Evolutionary conservation across 2,329 filamentous ascomycete genomes (phyloP).

Genomic region (Microdochium nivale): DNA sequence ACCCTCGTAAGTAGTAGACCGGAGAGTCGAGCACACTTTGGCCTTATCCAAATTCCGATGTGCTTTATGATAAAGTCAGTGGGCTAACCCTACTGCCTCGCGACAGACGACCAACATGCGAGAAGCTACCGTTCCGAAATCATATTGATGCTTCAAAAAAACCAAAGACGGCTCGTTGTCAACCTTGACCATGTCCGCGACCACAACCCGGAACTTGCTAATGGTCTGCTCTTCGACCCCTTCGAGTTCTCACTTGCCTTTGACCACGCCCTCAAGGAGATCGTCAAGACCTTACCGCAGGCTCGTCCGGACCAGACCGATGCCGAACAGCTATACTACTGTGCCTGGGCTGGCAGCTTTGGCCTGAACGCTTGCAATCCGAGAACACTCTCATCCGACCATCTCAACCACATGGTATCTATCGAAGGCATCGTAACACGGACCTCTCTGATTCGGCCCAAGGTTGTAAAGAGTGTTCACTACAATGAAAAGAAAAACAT

Average conservation of each 20-base stretch:
- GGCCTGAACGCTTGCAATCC: slow-evolving; percentile 93
- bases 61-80: slow-evolving; percentile 16
- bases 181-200: slow-evolving; percentile 86
- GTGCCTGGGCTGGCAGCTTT: slow-evolving; percentile 94
- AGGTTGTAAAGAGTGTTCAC: slow-evolving; percentile 97
- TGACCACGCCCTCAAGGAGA: slow-evolving; percentile 80
- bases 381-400: slow-evolving; percentile 77
- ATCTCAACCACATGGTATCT: slow-evolving; percentile 94
- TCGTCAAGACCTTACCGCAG: slow-evolving; percentile 71
- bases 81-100: background rate
- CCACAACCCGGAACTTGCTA: slow-evolving; percentile 75
- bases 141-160: slow-evolving; percentile 64
- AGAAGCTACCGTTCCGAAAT: slow-evolving; percentile 86
- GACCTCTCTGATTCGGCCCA: slow-evolving; percentile 89
- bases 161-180: slow-evolving; percentile 56
- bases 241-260: slow-evolving; percentile 88
- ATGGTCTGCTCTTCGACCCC: slow-evolving; percentile 69
- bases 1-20: slow-evolving; percentile 71
- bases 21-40: too few relatives aligned
- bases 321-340: slow-evolving; percentile 84
- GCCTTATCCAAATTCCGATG: too few relatives aligned
- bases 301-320: slow-evolving; percentile 67
- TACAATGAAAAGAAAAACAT: slow-evolving; percentile 82
- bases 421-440: slow-evolving; percentile 96
- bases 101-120: slow-evolving; percentile 40